Base-by-base conservation (phyloP, 352 stramenopile species). In the Phytophthora agathidicida region DNA sequence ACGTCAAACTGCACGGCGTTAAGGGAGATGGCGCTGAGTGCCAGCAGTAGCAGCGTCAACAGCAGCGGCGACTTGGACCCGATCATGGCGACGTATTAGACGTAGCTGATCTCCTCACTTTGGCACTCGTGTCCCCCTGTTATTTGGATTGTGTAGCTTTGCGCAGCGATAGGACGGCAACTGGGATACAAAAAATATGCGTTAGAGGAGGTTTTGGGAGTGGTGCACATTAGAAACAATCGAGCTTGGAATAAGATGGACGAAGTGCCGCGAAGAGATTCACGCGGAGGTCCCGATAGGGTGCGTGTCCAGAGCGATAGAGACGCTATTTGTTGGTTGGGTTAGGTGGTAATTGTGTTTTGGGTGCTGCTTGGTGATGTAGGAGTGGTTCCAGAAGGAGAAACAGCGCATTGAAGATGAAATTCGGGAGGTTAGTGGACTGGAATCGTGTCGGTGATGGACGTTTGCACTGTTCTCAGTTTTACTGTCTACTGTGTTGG, bases 1-100 rank as follows among this genome's bases (percentile, higher is more conserved):
- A 95, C 67, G 59, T 94, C 84, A 49, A 95, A 95, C 59, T 93
- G 83, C 59, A 94, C 83, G 22, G 69, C 83, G 7, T 73, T 2
- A n/a, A 68, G 23, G 23, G 49, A 63, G 9, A 59, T 16, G 31
- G 50, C 50, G 44, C 58, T 51, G 19, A 80, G 35, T 1, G 60
- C 58, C 24, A 71, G 43, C 26, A 80, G 30, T 28, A 88, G 57
- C 60, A 82, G 46, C 46, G 68, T 38, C 60, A 75, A 26, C 36
- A 75, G 33, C 33, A 65, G 38, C 52, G 32, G 33, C 51, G 54
- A 59, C 55, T 59, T 80, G 24, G 46, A n/a, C 31, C 1, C 11
- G 16, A 58, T 56, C 33, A 59, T 68, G 4, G 31, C 36, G 19
- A 9, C 24, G 2, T 26, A n/a, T n/a, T n/a, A n/a, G 19, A 35